Evolutionary conservation across 2,329 filamentous ascomycete species (phyloP), one percentile per base, ranked within the genome.

Genomic region (Exophiala sideris): DNA sequence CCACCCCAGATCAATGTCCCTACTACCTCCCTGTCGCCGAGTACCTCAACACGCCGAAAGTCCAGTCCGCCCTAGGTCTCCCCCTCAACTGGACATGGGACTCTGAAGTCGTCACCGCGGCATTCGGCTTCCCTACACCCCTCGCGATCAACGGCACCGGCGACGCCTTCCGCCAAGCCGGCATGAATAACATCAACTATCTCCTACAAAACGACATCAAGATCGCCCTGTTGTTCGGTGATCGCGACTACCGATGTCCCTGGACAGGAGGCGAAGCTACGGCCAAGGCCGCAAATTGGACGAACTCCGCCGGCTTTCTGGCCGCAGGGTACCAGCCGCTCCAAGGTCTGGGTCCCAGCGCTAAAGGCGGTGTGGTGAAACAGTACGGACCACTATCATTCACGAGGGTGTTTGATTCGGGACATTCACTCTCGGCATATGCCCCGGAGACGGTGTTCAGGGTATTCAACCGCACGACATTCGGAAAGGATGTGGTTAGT

Each of bases 41-140:
- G 2, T 86, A 76, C 66, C 71, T 87, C 36, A 82, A 79, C 62
- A 76, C 81, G 56, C 70, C 74, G 3, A 76, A 78, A 62, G 79
- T 85, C 1, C 82, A 85, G 62, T 66, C 68, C 2, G 79, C 79
- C 0, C 74, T 87, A 1, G 84, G 83, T 3, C 78, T 82, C 0
- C 80, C 80, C 0, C 66, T 85, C 16, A 85, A 86, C 66, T 85
- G 76, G 70, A 80, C 80, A 0, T 65, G 71, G 12, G 69, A 70
- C 2, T 73, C 71, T 6, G 50, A 62, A 2, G 71, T 5, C 77
- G 77, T 18, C 77, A 81, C 62, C 77, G 78, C 56, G 67, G 72
- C 46, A 11, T 50, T 40, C 20, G 52, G 71, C 67, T 10, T 71
- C 68, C 48, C 59, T 70, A 3, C 60, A 67, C 10, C 39, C 1